Base-by-base conservation (phyloP, 1,284 basidiomycete genomes). In the Rhodotorula mucilaginosa region DNA sequence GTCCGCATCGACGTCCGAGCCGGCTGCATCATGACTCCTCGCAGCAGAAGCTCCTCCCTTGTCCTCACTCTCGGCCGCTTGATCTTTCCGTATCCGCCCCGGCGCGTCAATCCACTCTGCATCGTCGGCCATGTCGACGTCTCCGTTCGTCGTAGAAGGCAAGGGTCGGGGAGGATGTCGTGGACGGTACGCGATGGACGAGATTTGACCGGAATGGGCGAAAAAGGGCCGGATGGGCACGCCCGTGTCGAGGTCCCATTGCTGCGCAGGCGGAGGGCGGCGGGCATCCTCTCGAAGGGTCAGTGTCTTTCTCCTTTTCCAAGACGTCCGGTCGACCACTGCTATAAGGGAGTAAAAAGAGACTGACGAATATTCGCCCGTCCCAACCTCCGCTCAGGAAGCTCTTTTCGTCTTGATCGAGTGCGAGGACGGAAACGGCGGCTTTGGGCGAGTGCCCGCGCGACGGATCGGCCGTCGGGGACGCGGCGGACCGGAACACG, bases 171-270 rank as follows among this genome's bases (percentile, higher is more conserved):
- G 46, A 18, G 63, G 16, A 61, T 64, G 31, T 47, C 85, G 79
- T 5, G 96, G 94, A 65, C 92, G 86, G 46, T 97, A 86, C 26
- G 89, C 87, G 57, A 98, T 83, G 19, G 89, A 87, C 5, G 92
- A 89, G 18, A 99, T 86, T 80, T 98, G 95, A 3, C 93, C 88
- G 39, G 90, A 89, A 79, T 97, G 93, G 0, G 90, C 87, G 0
- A 87, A 88, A 79, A 92, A 98, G 54, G 86, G 87, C 58, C 94
- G 87, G 8, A 90, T 86, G 48, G 85, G 84, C 76, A 92, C 87
- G 1, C 97, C 97, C 0, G 90, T 96, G 79, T 99, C 92, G 61
- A 99, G 85, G 82, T 99, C 96, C 96, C 97, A 99, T 87, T 97
- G 91, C 92, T 97, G 79, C 39, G 29, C 61, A 60, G 58, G 31